Conservation (phyloP, 208 protist genomes). For the Trypanosomatidae sp. region DNA sequence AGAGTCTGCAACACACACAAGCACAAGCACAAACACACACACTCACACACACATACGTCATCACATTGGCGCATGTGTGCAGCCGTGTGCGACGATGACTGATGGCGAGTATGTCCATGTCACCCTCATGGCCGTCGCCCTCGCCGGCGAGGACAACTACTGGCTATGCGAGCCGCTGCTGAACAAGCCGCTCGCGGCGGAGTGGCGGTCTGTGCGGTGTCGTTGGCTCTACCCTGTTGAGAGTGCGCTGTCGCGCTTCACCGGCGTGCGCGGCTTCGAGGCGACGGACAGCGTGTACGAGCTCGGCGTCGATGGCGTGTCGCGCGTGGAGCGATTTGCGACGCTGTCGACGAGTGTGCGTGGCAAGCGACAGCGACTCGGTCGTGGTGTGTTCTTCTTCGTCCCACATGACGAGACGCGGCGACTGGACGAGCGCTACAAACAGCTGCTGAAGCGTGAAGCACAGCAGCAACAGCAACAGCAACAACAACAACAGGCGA, state of each 20-base stretch:
- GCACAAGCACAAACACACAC: too few species aligned
- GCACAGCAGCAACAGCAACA: conserved; percentile 4
- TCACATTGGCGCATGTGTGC: not conserved
- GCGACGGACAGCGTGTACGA: conserved; percentile 47
- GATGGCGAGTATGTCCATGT: not conserved
- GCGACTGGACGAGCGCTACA: conserved; percentile 41
- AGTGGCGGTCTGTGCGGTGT: conserved; percentile 44
- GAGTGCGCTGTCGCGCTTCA: conserved; percentile 16
- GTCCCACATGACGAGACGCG: conserved; percentile 37
- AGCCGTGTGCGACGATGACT: not conserved
- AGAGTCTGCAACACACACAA: too few species aligned
- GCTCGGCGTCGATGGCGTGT: conserved; percentile 19
- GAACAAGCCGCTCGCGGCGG: conserved; percentile 17
- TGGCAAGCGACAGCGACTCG: conserved; percentile 25
- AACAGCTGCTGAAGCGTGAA: conserved; percentile 38
- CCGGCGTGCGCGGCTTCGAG: conserved; percentile 25
- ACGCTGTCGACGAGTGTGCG: conserved; percentile 41
- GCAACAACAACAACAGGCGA: not conserved
- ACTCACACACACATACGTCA: not conserved
- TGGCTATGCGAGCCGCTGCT: conserved; percentile 50
- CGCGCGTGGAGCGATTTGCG: conserved; percentile 35
- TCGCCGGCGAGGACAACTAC: conserved; percentile 63
- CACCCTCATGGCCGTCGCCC: conserved; percentile 48
- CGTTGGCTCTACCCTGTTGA: conserved; percentile 69
- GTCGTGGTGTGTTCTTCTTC: conserved; percentile 30